phyloP scores from a whole-genome alignment of 108 stramenopile genomes.

The Skeletonema tropicum region DNA sequence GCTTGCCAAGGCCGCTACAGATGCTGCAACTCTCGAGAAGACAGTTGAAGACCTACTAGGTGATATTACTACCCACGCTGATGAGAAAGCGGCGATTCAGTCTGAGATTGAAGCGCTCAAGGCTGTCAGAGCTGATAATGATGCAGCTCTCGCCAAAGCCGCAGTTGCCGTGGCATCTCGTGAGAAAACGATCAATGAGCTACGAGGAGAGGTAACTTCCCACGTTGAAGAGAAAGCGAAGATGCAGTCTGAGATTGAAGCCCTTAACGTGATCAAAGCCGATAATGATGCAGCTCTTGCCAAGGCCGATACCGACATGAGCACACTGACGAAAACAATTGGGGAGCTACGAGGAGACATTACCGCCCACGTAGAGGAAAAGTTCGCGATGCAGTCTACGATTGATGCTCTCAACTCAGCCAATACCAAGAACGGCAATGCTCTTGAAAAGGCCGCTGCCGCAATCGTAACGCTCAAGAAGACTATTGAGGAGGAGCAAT shows the following conservation, averaged over 20 bases:
- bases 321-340: not conserved
- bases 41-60: not conserved
- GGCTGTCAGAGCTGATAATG: not conserved
- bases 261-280: not conserved
- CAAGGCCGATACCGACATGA: not conserved
- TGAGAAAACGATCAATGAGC: not conserved
- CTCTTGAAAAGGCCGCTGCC: not conserved
- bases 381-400: not conserved
- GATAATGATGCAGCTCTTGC: not conserved
- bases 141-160: not conserved
- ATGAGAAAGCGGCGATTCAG: not conserved
- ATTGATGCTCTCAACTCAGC: not conserved
- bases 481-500: no score
- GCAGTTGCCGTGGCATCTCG: not conserved
- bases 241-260: not conserved
- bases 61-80: not conserved
- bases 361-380: not conserved
- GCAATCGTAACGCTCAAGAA: not conserved
- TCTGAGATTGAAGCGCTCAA: not conserved
- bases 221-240: not conserved
- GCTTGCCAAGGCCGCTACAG: not conserved
- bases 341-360: not conserved
- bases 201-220: not conserved
- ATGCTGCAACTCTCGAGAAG: not conserved
- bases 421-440: not conserved